A percentile compares a stretch with the other conserved stretches of the same genome.
phyloP scores from a whole-genome alignment of 2,329 filamentous ascomycete species.

The Escovopsis weberi region DNA sequence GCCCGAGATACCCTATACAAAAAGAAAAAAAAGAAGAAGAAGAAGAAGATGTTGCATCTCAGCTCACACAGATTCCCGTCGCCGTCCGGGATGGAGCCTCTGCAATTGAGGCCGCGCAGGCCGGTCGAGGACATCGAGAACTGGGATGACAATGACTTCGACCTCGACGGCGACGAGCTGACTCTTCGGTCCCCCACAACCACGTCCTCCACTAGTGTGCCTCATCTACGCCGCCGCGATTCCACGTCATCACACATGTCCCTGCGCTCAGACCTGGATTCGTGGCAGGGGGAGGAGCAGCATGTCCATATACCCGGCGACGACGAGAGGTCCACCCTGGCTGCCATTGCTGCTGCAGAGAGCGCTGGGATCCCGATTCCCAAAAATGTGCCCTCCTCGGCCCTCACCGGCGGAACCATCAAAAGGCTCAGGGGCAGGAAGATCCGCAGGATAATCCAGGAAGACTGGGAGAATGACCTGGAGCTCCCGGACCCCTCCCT shows the following conservation, averaged over 20 bases:
- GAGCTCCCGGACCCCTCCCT: slow-evolving; percentile 48
- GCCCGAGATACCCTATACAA: slow-evolving; percentile 3
- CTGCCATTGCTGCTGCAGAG: slow-evolving; percentile 78
- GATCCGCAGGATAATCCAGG: slow-evolving; percentile 56
- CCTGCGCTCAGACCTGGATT: slow-evolving; percentile 69
- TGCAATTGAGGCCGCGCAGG: slow-evolving; percentile 37
- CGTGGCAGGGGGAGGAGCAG: slow-evolving; percentile 64
- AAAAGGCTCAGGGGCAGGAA: slow-evolving; percentile 71
- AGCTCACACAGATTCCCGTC: too few relatives aligned
- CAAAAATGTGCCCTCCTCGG: slow-evolving; percentile 71
- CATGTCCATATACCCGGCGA: slow-evolving; percentile 74
- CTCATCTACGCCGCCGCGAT: slow-evolving; percentile 43
- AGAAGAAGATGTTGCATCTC: neutral
- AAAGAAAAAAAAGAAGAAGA: neutral
- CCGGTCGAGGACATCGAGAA: slow-evolving; percentile 52
- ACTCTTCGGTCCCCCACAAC: slow-evolving; percentile 39
- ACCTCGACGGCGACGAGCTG: slow-evolving; percentile 54
- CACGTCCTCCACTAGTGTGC: slow-evolving; percentile 14
- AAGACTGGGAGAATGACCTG: slow-evolving; percentile 71
- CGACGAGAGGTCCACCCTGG: slow-evolving; percentile 68
- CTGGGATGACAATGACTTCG: slow-evolving; percentile 67
- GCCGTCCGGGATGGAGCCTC: slow-evolving; percentile 32
- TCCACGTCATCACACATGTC: slow-evolving; percentile 73
- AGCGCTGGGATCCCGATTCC: slow-evolving; percentile 87
- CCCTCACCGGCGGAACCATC: slow-evolving; percentile 82